phyloP scores from a whole-genome alignment of 1,284 basidiomycete genomes.

The Ustilago cynodontis region DNA sequence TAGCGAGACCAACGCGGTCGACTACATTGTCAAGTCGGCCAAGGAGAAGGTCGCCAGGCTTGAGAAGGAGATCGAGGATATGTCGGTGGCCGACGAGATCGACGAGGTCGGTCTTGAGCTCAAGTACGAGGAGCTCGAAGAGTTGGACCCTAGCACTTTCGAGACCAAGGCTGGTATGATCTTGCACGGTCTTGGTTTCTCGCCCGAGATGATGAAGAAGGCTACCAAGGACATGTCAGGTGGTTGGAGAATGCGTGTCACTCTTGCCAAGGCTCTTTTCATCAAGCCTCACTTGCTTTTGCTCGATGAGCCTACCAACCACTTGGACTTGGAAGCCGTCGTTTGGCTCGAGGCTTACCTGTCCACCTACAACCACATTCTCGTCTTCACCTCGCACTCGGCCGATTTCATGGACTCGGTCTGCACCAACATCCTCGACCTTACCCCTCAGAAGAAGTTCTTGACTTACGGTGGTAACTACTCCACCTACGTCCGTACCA shows the following conservation, averaged over 20 bases:
- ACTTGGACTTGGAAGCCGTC: slow-evolving; percentile 94
- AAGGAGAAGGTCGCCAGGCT: slow-evolving; percentile 94
- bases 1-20: slow-evolving; percentile 93
- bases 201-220: slow-evolving; percentile 90
- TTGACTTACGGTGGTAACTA: slow-evolving; percentile 96
- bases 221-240: slow-evolving; percentile 98
- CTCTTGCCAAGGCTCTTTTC: slow-evolving; percentile 94
- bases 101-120: slow-evolving; percentile 89
- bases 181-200: slow-evolving; percentile 95
- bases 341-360: slow-evolving; percentile 99
- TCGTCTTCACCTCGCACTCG: slow-evolving; percentile 91
- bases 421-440: slow-evolving; percentile 93
- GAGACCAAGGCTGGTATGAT: slow-evolving; percentile 96
- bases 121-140: slow-evolving; percentile 95
- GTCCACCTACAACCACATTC: slow-evolving; percentile 97
- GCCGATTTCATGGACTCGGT: slow-evolving; percentile 96
- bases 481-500: slow-evolving; percentile 94
- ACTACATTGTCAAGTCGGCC: slow-evolving; percentile 94
- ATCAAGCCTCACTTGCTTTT: slow-evolving; percentile 94
- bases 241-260: slow-evolving; percentile 99
- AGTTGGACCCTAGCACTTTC: slow-evolving; percentile 94
- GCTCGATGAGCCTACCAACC: slow-evolving; percentile 80
- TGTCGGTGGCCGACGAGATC: slow-evolving; percentile 87
- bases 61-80: slow-evolving; percentile 93
- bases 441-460: slow-evolving; percentile 85